Evolutionary conservation across 305 asterid genomes (phyloP), one percentile per base, ranked within the genome.

Genomic region (Fraxinus nigra): DNA sequence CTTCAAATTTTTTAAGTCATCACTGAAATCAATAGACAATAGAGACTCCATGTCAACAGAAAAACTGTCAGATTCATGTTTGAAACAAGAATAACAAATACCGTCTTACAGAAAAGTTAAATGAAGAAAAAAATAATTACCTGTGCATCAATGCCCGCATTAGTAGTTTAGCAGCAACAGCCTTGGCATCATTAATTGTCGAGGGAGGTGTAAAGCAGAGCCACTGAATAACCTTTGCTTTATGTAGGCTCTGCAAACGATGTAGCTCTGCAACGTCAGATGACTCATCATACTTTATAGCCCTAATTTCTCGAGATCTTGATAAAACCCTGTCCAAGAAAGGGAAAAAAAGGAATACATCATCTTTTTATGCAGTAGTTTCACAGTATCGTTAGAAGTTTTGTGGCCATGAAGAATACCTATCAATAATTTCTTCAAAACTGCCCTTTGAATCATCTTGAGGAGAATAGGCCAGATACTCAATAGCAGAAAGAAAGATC

Each of bases 121-220:
- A 69, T 16, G 22, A 78, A 48, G 40, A 51, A 26, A 20, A 72
- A 74, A 22, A 5, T 77, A 81, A 82, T 85, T n/a, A 93, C 99
- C 99, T 92, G 84, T 97, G 99, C 91, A 81, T 90, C 87, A 97
- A 85, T 78, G 99, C 99, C 83, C 95, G 91, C 63, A 90, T 89
- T 70, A 89, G 92, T 79, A 97, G 95, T 89, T 92, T 94, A 84
- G 86, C 89, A 75, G 93, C 82, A 81, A 97, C 97, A 85, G 78
- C 81, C 81, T 84, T 86, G 82, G 90, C 94, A 88, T 93, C 91
- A 80, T 90, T 91, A 84, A 97, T 91, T 75, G 97, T 93, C 34
- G 98, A 93, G 69, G 99, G 99, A 88, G 99, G 98, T n/a, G 99
- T 97, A 90, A 97, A 97, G 90, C 99, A 97, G 61, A 97, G 98